Conservation (phyloP, 768 basidiomycete species). For the Podaxis sp. region DNA sequence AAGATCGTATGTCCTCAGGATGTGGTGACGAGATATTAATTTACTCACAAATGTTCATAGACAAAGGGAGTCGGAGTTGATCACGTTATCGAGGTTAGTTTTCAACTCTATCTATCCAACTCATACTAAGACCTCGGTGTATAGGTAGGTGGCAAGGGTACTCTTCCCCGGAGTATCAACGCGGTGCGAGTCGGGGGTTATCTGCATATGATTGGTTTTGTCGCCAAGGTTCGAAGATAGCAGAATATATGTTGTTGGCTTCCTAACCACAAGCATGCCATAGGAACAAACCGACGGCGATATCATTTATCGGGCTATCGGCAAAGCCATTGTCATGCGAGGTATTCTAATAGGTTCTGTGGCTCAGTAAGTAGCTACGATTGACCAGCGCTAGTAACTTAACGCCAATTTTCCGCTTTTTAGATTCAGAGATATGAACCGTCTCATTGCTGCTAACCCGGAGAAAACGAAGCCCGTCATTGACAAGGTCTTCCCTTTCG, state of each 20-base stretch:
- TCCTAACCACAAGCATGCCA: not conserved
- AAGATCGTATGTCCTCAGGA: slow-evolving; percentile 34
- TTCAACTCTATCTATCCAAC: not conserved
- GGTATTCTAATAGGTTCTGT: slow-evolving; percentile 58
- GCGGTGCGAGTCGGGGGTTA: slow-evolving; percentile 40
- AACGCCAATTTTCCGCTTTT: not conserved
- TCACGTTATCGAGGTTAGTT: slow-evolving; percentile 37
- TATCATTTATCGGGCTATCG: slow-evolving; percentile 31
- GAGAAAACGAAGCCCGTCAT: slow-evolving; percentile 45
- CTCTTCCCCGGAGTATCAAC: slow-evolving; percentile 42
- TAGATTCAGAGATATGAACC: slow-evolving; percentile 52
- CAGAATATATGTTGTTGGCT: not conserved
- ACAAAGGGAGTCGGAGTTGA: slow-evolving; percentile 38
- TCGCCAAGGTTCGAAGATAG: slow-evolving; percentile 33
- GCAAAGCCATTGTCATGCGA: slow-evolving; percentile 39
- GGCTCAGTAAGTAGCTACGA: slow-evolving; percentile 41
- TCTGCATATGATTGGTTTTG: slow-evolving; percentile 49
- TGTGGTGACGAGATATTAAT: not conserved
- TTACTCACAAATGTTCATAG: slow-evolving; percentile 18
- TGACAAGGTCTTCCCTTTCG: slow-evolving; percentile 57
- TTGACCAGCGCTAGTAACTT: slow-evolving; percentile 21
- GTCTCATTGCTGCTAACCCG: slow-evolving; percentile 38
- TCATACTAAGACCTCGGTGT: slow-evolving; percentile 13
- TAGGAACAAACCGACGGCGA: slow-evolving; percentile 21
- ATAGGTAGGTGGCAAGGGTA: slow-evolving; percentile 56